Evolutionary conservation across 441 rosid species (phyloP), one percentile per base, ranked within the genome.

Genomic region (Sinapis alba): DNA sequence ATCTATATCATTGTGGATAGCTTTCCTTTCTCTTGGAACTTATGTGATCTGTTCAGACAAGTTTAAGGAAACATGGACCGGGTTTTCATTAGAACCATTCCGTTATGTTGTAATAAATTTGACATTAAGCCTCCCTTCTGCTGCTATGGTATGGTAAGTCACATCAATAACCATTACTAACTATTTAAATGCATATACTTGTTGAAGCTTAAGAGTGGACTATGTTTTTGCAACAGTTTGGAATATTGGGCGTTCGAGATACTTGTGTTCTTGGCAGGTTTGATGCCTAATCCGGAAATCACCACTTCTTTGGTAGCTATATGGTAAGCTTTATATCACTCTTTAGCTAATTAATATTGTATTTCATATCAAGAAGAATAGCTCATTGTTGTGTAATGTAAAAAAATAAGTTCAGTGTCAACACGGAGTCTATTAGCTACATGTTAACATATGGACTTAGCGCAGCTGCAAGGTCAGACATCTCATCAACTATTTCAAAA

Each of bases 161-260:
- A 3, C 6, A 51, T 51, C 24, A 7, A 8, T 16, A 5, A 21
- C 60, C 3, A 21, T 54, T 54, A 20, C 1, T 11, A 54, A 21
- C 28, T 57, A 58, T 12, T 24, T 5, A 24, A 13, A 1, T 24
- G 15, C 7, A 24, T 23, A 59, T 66, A 16, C 12, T 28, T 20
- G 8, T 53, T 54, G 28, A 70, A 64, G 26, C 53, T 58, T 19
- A 62, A 32, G 18, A 53, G n/a, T 19, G 38, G 34, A 65, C 12
- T 45, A 57, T 62, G 21, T 79, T 73, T 5, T 77, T 34, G 15
- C 66, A 32, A n/a, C 80, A 89, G 98, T 74, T 79, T 94, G 74
- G 97, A 90, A 75, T 87, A 86, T 34, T 87, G 96, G 94, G 93
- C 92, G 7, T 87, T 87, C 36, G 90, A 92, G 83, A 62, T 87